Evolutionary conservation across 768 basidiomycete species (phyloP), one percentile per base, ranked within the genome.

Genomic region (Coprinopsis strossmayeri): DNA sequence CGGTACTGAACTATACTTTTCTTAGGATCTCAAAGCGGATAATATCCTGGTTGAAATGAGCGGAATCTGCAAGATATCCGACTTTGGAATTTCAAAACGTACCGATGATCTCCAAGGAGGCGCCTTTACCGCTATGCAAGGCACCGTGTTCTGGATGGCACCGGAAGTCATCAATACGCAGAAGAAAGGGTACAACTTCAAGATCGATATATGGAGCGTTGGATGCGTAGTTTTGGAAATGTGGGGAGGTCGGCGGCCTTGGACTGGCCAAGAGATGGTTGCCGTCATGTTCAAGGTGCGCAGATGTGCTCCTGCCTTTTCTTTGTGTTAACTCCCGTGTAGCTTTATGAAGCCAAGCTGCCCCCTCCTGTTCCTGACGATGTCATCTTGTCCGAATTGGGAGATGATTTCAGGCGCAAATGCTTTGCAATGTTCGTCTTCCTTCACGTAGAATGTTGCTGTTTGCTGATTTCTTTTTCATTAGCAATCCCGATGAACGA

Each of bases 61-160:
- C 12, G 96, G 96, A 1, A 70, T 87, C 20, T 96, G 94, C 76
- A 98, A 98, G 69, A 98, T 99, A 45, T 94, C 90, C 1, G 93
- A 96, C 64, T 97, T 98, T 60, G 96, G 96, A 34, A 97, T 98
- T 49, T 95, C 92, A n/a, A 98, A 97, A 68, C 79, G 90, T 52
- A 92, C 83, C 53, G 91, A 88, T 53, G 91, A 96, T 52, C 78
- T 87, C 45, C 82, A 82, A 45, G 79, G 79, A 57, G 87, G 80
- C n/a, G 87, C 87, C 43, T 83, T 80, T 54, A 95, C 93, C 1
- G 88, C 90, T 18, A 93, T 99, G 91, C 89, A 92, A 63, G 96
- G 96, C 21, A 94, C 94, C 17, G 88, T 98, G 28, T 98, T 96
- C 64, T 99, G 96, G 95, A 97, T 98, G 95, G 94, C 94, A 9